phyloP scores from a whole-genome alignment of 228 moss, liverwort and hornwort species.

The Sphagnum fallax region DNA sequence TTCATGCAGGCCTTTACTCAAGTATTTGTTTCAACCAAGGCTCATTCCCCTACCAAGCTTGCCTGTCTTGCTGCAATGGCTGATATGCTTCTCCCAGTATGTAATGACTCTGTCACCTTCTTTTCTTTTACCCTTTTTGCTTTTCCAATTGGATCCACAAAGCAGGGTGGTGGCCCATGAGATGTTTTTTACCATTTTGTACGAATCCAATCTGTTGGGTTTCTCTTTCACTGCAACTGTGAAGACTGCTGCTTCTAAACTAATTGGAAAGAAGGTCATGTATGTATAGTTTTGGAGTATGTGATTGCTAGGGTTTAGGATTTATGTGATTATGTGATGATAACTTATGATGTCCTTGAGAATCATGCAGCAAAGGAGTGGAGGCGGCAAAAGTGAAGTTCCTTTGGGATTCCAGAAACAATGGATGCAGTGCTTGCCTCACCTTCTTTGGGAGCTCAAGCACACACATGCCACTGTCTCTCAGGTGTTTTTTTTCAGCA shows the following conservation, averaged over 20 bases:
- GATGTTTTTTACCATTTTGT: too few relatives aligned
- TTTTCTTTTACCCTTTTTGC: background rate
- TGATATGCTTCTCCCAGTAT: slow-evolving; percentile 48
- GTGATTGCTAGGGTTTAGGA: slow-evolving; percentile 4
- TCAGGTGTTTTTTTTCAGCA: slow-evolving; percentile 30
- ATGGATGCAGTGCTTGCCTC: slow-evolving; percentile 89
- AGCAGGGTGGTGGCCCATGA: too few relatives aligned
- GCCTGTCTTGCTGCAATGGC: slow-evolving; percentile 77
- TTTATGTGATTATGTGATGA: too few relatives aligned
- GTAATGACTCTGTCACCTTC: slow-evolving; percentile 28
- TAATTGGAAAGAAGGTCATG: too few relatives aligned
- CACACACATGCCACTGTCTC: slow-evolving; percentile 59
- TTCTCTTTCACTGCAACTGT: too few relatives aligned
- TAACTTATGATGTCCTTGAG: too few relatives aligned
- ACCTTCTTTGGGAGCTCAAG: slow-evolving; percentile 93
- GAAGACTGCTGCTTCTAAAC: too few relatives aligned
- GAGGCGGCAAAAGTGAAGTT: slow-evolving; percentile 21
- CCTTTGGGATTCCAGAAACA: slow-evolving; percentile 63
- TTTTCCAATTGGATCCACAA: background rate
- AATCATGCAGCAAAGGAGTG: slow-evolving; percentile 27
- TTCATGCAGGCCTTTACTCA: slow-evolving; percentile 67
- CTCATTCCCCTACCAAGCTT: slow-evolving; percentile 68
- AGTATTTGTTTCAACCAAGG: slow-evolving; percentile 66
- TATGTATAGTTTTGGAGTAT: background rate
- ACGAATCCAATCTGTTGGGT: too few relatives aligned